Base-by-base conservation (phyloP, 1,139 yeast genomes). In the Geotrichum carabidarum region DNA sequence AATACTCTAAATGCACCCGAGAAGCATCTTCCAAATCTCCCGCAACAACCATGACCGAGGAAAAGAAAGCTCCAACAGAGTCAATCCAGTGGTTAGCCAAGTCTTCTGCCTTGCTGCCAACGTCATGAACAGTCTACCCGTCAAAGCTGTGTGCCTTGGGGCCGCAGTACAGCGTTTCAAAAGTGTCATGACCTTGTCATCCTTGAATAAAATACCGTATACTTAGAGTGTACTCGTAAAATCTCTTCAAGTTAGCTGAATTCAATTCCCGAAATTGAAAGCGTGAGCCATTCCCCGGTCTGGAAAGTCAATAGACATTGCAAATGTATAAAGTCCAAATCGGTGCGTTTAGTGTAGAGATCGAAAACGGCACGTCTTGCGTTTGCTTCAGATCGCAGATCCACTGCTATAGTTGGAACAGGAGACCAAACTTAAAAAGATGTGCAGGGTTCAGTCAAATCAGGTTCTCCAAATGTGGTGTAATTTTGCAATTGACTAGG, bases 181-280 rank as follows among this genome's bases (percentile, higher is more conserved):
- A 91, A 0, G 87, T 81, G 0, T 74, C 65, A 78, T 75, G 66
- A 86, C 74, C 38, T 76, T 71, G 14, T 75, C 74, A 66, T 90
- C 95, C 62, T 85, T 75, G 59, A 90, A 89, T 8, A 91, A 65
- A 8, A 90, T 78, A 1, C 91, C 74, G 27, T 83, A 82, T 65
- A n/a, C 91, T 91, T 40, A 88, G 75, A 0, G 96, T 86, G 67
- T 90, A 88, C 65, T 91, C 98, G 67, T 86, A 91, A 64, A 87
- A 88, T 0, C 96, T 89, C 70, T 91, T 98, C n/a, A 88, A 80
- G 2, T 95, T 86, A 0, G 98, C 97, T 0, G n/a, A n/a, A n/a
- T n/a, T 98, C 98, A 7, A 86, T 77, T 0, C 96, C 96, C 0
- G 93, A 79, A 43, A 82, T 71, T 17, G 30, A 14, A 0, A 78